Evolutionary conservation across 179 eudicot species (phyloP).

Genomic region (Drosera spatulata): DNA sequence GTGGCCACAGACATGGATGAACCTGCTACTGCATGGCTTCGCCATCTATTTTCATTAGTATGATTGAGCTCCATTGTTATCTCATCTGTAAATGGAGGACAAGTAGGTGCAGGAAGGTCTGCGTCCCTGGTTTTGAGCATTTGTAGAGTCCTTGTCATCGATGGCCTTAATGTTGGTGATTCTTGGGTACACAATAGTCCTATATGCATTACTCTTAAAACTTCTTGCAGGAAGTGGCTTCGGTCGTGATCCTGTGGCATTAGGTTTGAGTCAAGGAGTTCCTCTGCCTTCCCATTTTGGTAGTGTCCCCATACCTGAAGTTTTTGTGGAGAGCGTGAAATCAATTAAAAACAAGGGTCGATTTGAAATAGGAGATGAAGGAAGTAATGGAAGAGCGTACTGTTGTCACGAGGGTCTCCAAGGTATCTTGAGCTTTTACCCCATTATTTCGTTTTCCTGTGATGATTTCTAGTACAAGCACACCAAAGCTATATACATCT

Average conservation of each 20-base stretch:
- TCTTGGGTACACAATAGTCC: constrained; percentile 46
- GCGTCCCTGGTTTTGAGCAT: constrained; percentile 18
- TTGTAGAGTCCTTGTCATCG: constrained; percentile 31
- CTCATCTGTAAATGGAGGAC: constrained; percentile 47
- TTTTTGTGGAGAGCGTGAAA: not conserved
- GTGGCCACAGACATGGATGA: constrained; percentile 32
- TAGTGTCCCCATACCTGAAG: constrained; percentile 64
- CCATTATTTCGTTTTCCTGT: constrained; percentile 21
- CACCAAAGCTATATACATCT: constrained; percentile 40
- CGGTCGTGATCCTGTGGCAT: constrained; percentile 21
- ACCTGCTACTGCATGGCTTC: constrained; percentile 14
- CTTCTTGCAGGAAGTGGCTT: constrained; percentile 20
- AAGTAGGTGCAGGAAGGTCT: constrained; percentile 25
- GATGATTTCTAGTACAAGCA: constrained; percentile 30
- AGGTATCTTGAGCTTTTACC: constrained; percentile 12
- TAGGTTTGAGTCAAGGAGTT: constrained; percentile 6
- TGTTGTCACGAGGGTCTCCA: constrained; percentile 21
- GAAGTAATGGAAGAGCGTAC: constrained; percentile 6
- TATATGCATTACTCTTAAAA: constrained; percentile 25
- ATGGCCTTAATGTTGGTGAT: constrained; percentile 31
- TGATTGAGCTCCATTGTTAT: constrained; percentile 53
- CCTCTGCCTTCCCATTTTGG: constrained; percentile 19
- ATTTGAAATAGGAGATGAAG: too few species aligned
- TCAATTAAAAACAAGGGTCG: not conserved
- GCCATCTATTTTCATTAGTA: constrained; percentile 15